Conservation (phyloP, 805 yeast species). For the Wickerhamomyces chambardii region DNA sequence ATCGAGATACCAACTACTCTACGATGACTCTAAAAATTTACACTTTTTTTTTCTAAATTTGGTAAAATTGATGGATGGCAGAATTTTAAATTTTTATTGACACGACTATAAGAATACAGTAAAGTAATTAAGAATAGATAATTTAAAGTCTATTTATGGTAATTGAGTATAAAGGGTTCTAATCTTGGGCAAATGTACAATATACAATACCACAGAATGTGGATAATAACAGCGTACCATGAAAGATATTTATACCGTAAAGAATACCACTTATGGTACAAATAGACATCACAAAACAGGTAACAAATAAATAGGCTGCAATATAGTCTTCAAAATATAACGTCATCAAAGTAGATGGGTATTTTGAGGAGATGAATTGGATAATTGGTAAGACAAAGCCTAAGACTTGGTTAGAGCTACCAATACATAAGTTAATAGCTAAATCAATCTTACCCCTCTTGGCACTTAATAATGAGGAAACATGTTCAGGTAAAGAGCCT, state of each 20-base stretch:
- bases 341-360: constrained; percentile 11
- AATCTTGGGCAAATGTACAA: not conserved
- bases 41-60: too few species aligned
- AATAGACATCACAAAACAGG: constrained; percentile 1
- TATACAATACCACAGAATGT: constrained; percentile 1
- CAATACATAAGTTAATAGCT: constrained; percentile 11
- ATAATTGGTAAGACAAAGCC: constrained; percentile 16
- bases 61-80: not conserved
- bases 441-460: constrained; percentile 14
- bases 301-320: constrained; percentile 2
- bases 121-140: too few species aligned
- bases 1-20: too few species aligned
- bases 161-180: not conserved
- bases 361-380: constrained; percentile 12
- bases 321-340: constrained; percentile 7
- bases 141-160: too few species aligned
- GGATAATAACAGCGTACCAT: constrained; percentile 1
- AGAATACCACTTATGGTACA: constrained; percentile 1
- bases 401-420: constrained; percentile 13
- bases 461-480: constrained; percentile 12
- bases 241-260: constrained; percentile 3
- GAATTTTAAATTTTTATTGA: too few species aligned
- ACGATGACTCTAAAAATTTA: not conserved
- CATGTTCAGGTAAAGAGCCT: constrained; percentile 15
- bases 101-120: too few species aligned